Percentiles rank a stretch among this genome's conserved stretches.
phyloP scores from a whole-genome alignment of 2,329 filamentous ascomycete species.

The Didymella keratinophila region DNA sequence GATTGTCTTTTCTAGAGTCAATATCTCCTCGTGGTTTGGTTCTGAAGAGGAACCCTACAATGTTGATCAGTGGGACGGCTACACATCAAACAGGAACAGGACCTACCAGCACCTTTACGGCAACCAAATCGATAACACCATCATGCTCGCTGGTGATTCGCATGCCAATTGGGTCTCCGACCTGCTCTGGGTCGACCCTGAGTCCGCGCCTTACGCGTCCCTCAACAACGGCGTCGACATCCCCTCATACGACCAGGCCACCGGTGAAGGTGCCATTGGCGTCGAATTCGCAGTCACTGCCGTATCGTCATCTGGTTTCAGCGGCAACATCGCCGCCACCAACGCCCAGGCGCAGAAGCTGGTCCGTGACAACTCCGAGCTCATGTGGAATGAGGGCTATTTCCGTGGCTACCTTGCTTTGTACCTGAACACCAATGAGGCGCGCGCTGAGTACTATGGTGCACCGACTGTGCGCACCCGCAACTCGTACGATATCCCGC shows the following conservation, averaged over 20 bases:
- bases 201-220: conserved; percentile 23
- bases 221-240: conserved; percentile 27
- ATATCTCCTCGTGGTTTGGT: conserved; percentile 20
- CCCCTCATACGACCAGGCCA: conserved; percentile 42
- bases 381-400: conserved; percentile 63
- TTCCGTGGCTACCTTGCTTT: conserved; percentile 21
- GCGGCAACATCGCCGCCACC: conserved; percentile 60
- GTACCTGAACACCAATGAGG: conserved; percentile 10
- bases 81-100: conserved; percentile 72
- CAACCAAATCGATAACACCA: conserved; percentile 72
- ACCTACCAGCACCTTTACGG: conserved; percentile 70
- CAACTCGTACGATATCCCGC: conserved; percentile 67
- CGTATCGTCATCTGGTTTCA: conserved; percentile 44
- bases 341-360: conserved; percentile 47
- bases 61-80: conserved; percentile 64
- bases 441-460: conserved; percentile 69
- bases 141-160: conserved; percentile 73
- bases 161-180: conserved; percentile 66
- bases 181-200: conserved; percentile 50
- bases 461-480: conserved; percentile 63
- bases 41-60: conserved; percentile 41
- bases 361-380: conserved; percentile 61
- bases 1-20: conserved; percentile 51
- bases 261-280: conserved; percentile 50
- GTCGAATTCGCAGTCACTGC: conserved; percentile 66